Percentiles rank a stretch among this genome's conserved stretches.
phyloP scores from a whole-genome alignment of 2,329 filamentous ascomycete genomes.

The Fusarium buxicola region DNA sequence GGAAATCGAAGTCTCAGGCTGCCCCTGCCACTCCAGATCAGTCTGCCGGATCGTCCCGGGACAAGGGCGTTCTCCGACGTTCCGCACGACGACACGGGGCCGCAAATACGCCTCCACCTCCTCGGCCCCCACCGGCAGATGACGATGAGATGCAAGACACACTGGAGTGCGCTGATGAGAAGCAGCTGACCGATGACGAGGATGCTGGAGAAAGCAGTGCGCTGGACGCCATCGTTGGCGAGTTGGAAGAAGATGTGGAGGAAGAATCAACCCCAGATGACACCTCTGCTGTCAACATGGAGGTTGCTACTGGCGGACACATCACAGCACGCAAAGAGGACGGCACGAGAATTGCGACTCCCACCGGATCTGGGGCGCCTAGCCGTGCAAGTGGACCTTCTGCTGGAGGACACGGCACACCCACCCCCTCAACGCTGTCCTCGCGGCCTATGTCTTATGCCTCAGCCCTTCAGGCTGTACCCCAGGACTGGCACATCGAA shows the following conservation, averaged over 20 bases:
- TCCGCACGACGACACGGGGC: slow-evolving; percentile 71
- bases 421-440: slow-evolving; percentile 65
- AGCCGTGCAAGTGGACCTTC: slow-evolving; percentile 57
- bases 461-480: slow-evolving; percentile 80
- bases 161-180: slow-evolving; percentile 93
- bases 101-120: slow-evolving; percentile 63
- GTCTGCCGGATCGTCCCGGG: slow-evolving; percentile 61
- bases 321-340: slow-evolving; percentile 93
- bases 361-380: slow-evolving; percentile 67
- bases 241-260: slow-evolving; percentile 86
- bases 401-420: slow-evolving; percentile 56
- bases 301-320: slow-evolving; percentile 86
- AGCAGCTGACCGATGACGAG: slow-evolving; percentile 79
- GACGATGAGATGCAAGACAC: slow-evolving; percentile 74
- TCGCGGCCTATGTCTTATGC: slow-evolving; percentile 83
- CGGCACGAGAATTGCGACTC: slow-evolving; percentile 86
- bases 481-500: slow-evolving; percentile 97
- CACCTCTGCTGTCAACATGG: slow-evolving; percentile 89
- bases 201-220: slow-evolving; percentile 74
- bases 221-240: slow-evolving; percentile 89
- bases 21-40: slow-evolving; percentile 59
- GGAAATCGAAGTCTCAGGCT: slow-evolving; percentile 62
- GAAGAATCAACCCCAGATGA: slow-evolving; percentile 72
- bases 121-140: slow-evolving; percentile 66
- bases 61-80: slow-evolving; percentile 70